Evolutionary conservation across 805 yeast genomes (phyloP), one percentile per base, ranked within the genome.

Genomic region (Hanseniaspora meyeri): DNA sequence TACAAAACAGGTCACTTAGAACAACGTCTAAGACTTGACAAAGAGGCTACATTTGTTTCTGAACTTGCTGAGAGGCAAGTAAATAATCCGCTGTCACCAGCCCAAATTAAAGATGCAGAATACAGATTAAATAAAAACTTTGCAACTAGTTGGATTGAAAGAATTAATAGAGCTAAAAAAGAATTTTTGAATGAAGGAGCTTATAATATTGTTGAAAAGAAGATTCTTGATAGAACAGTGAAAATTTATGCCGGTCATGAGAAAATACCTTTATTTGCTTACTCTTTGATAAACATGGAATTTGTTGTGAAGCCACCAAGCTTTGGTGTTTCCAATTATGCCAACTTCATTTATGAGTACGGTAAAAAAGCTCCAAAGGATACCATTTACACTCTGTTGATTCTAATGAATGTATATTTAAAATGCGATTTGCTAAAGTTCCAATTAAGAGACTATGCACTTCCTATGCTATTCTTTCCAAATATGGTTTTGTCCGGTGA

Each of bases 1-100:
- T 78, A 68, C 58, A 81, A 81, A 60, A 70, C 81, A 12, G 88
- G 87, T 0, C 57, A 71, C 4, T 64, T 79, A 10, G 87, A 82
- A 59, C 87, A 82, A 59, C 70, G 71, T 49, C 74, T 71, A 48
- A 67, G 87, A 57, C 42, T 77, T 34, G 66, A 73, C 61, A 70
- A 79, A 69, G 34, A 62, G 12, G 59, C 62, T 14, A 61, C 63
- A 16, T 64, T 72, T 39, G 66, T 64, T 32, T 60, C 64, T 39
- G 61, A 63, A 20, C 6, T 47, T 8, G 31, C 20, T 19, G 37
- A 48, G 31, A 27, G 27, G 42, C 31, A 34, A 27, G 31, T 4
- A 8, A 29, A 9, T 4, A 24, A 32, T 4, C 17, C 14, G 19
- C 9, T 40, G 19, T 17, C 43, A 27, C 14, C 17, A n/a, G 29